Percentiles rank a stretch among this genome's conserved stretches.
Conservation (phyloP, 2,329 filamentous ascomycete genomes). For the Emmonsia crescens region DNA sequence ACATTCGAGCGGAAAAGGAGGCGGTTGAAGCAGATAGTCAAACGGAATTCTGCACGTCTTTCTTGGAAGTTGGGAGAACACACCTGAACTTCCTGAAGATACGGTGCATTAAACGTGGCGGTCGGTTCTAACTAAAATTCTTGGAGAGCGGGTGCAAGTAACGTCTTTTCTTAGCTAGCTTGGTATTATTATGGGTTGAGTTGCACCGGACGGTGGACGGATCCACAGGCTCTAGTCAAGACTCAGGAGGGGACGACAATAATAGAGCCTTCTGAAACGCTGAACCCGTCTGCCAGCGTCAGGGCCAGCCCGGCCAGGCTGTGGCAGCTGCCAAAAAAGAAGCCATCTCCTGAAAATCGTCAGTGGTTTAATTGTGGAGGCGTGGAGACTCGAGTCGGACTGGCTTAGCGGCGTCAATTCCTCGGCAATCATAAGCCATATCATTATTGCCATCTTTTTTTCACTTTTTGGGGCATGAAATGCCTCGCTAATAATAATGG, state of each 20-base stretch:
- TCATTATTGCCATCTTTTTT: not conserved
- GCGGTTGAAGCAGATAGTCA: not conserved
- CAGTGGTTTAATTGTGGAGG: not conserved
- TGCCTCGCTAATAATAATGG: not conserved
- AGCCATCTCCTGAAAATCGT: not conserved
- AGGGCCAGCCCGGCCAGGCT: no score
- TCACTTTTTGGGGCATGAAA: not conserved
- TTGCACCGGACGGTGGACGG: not conserved
- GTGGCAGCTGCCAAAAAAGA: not conserved
- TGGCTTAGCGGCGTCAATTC: not conserved
- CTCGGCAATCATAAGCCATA: not conserved
- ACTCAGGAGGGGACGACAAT: not conserved
- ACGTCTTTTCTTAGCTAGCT: not conserved
- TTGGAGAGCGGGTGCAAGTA: not conserved
- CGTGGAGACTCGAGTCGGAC: not conserved
- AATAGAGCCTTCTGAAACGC: not conserved
- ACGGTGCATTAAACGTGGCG: not conserved
- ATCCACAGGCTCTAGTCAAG: not conserved
- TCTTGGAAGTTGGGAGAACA: not conserved
- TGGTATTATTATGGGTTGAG: not conserved
- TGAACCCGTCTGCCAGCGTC: not conserved
- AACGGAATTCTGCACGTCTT: not conserved
- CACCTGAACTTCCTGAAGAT: not conserved
- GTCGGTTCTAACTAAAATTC: not conserved
- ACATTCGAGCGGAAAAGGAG: not conserved